A percentile compares a stretch with the other conserved stretches of the same genome.
Evolutionary conservation across 2,329 filamentous ascomycete species (phyloP).

Genomic region (Venturia nashicola): DNA sequence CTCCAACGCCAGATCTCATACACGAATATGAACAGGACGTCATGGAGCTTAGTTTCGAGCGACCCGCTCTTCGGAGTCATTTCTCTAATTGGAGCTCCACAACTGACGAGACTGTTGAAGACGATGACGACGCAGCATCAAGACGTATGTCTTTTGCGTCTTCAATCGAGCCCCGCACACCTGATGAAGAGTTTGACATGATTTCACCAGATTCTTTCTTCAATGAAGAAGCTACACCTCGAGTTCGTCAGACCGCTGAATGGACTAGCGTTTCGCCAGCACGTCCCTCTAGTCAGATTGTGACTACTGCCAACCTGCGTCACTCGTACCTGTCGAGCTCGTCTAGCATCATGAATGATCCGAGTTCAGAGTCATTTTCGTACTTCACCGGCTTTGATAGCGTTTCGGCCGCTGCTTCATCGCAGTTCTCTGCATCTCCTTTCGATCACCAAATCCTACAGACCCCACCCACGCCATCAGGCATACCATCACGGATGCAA

Average conservation of each 20-base stretch:
- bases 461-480: background rate
- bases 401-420: background rate
- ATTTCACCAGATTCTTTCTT: constrained; percentile 10
- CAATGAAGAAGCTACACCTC: constrained; percentile 6
- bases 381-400: constrained; percentile 10
- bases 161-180: constrained; percentile 8
- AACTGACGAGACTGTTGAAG: background rate
- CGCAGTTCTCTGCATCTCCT: background rate
- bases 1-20: constrained; percentile 3
- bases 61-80: constrained; percentile 3
- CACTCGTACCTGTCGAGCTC: background rate
- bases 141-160: background rate
- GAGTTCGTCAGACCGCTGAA: background rate
- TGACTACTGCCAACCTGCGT: background rate
- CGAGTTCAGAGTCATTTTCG: constrained; percentile 6
- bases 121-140: background rate
- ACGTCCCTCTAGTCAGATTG: constrained; percentile 4
- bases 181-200: constrained; percentile 4
- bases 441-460: background rate
- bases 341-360: background rate
- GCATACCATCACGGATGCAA: background rate
- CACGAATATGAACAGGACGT: constrained; percentile 1
- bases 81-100: constrained; percentile 10
- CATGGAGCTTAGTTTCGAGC: background rate
- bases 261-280: constrained; percentile 2